These are phyloP conservation scores for Guadua angustifolia DNA, from an alignment of 176 grass and related monocot species.

Conservation along the genomic window DNA sequence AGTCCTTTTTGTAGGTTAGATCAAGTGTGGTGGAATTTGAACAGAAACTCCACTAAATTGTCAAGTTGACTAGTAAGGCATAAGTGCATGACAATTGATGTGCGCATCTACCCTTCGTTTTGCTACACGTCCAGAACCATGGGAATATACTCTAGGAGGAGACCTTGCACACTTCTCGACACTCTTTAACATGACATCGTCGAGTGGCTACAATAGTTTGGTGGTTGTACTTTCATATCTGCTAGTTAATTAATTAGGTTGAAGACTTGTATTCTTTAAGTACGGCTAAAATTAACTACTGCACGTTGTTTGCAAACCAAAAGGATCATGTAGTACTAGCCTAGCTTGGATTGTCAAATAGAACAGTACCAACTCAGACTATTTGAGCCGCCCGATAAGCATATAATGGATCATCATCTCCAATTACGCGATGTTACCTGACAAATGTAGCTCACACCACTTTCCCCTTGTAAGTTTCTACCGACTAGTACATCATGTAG, in stretches of 20 bases:
- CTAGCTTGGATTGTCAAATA: not conserved
- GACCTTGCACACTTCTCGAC: slow-evolving; percentile 10
- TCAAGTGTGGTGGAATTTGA: not conserved
- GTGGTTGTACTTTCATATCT: not conserved
- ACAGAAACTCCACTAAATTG: not conserved
- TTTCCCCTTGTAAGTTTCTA: no score
- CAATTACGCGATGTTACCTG: no score
- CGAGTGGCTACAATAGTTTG: not conserved
- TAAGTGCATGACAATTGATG: not conserved
- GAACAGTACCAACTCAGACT: not conserved
- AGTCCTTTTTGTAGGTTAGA: not conserved
- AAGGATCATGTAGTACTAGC: not conserved
- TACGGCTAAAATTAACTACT: no score
- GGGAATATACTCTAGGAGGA: not conserved
- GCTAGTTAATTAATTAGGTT: not conserved
- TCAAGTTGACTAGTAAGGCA: not conserved
- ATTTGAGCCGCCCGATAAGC: not conserved
- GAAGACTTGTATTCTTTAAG: not conserved
- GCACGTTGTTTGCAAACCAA: not conserved
- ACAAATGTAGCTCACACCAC: no score
- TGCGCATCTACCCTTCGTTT: not conserved
- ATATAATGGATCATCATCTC: no score
- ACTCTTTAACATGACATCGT: slow-evolving; percentile 3
- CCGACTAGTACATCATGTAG: no score
- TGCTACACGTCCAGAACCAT: not conserved